Evolutionary conservation across 2,329 filamentous ascomycete species (phyloP), one percentile per base, ranked within the genome.

Genomic region (Ophiobolus disseminans): DNA sequence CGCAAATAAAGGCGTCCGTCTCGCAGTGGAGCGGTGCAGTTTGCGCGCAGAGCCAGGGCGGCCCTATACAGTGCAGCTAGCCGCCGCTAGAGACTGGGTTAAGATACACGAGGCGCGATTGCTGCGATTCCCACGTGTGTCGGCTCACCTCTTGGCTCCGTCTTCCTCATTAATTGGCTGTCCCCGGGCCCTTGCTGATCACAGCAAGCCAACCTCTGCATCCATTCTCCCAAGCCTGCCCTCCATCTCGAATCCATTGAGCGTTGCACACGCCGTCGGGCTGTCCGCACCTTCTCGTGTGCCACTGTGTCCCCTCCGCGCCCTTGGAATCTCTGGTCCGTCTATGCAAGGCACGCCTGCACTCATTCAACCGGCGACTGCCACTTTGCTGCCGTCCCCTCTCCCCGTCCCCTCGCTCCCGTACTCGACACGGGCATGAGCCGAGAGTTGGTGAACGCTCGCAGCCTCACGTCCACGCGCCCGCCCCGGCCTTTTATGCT

Each of bases 61-160:
- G 48, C 45, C 63, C 65, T 64, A 66, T 63, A 58, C 62, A 61
- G 65, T 63, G 66, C 68, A 58, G 58, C 61, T 68, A 68, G 66
- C 68, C 68, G 68, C 65, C 66, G 67, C 68, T 70, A 69, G 55
- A 55, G 42, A 49, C 59, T 50, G 55, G 62, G 63, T 55, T 58
- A 46, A 68, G 68, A 72, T 71, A 67, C 65, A 71, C 68, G 69
- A 71, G 62, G 63, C 66, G 66, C 68, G 65, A 69, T 69, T 69
- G 14, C 61, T 67, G 66, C 66, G 64, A 71, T 70, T 64, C 62
- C 68, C 69, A 72, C 69, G 68, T 73, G 68, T 60, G 55, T 37
- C 58, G 63, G 48, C 60, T 61, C 54, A 51, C 53, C 55, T 46
- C 60, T 63, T 57, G 59, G 65, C 62, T 45, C 44, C 60, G 53